Evolutionary conservation across 176 grass and related monocot genomes (phyloP).

Genomic region (Rhynchospora breviuscula): DNA sequence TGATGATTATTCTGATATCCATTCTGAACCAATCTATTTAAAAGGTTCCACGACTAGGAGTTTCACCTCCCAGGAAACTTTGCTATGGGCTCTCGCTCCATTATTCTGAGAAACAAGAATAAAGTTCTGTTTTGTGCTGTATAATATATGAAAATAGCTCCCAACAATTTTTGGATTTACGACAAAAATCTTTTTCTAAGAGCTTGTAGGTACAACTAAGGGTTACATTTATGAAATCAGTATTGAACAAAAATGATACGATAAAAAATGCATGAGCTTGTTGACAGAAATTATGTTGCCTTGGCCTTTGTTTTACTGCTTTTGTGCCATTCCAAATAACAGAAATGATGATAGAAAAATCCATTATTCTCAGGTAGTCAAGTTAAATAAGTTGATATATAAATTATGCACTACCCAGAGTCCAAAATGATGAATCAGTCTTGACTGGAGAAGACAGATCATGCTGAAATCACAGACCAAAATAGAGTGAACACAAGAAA

Average conservation of each 20-base stretch:
- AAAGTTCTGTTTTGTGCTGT: no score
- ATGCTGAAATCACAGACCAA: slow-evolving; percentile 45
- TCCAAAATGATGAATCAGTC: slow-evolving; percentile 97
- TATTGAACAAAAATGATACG: no score
- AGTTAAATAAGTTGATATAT: background rate
- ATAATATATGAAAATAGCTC: no score
- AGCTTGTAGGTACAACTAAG: no score
- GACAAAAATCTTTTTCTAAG: no score
- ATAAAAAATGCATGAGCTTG: background rate
- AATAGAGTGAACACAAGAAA: background rate
- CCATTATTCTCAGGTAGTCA: background rate
- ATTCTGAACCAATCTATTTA: no score
- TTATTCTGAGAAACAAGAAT: no score
- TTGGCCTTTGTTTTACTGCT: background rate
- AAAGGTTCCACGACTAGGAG: background rate
- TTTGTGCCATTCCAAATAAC: background rate
- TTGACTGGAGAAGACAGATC: slow-evolving; percentile 68
- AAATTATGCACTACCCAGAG: slow-evolving; percentile 45
- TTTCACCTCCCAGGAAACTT: no score
- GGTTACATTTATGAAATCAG: no score
- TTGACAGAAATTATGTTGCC: background rate
- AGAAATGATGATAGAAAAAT: background rate
- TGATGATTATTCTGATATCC: no score
- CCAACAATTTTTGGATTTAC: no score
- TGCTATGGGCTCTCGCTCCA: no score